Evolutionary conservation across 1,139 yeast species (phyloP).

Genomic region (Pichia kudriavzevii): DNA sequence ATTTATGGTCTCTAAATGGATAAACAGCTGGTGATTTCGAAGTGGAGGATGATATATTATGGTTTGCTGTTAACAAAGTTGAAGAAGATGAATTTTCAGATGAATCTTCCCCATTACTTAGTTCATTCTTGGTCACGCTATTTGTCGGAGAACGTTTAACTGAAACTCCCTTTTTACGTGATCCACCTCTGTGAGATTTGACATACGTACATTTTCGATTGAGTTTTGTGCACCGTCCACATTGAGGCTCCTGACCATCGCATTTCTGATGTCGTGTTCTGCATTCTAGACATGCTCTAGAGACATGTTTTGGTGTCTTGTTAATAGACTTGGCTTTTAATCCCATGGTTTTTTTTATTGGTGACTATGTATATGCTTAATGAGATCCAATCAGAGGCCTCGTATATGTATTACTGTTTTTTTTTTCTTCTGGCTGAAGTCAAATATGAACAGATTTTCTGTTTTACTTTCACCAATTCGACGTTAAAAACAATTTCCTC

Average conservation of each 20-base stretch:
- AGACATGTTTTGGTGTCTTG: slow-evolving; percentile 35
- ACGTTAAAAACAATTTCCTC: no score
- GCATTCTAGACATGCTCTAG: slow-evolving; percentile 43
- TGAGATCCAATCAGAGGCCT: no score
- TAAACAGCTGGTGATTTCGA: background rate
- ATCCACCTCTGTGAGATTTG: slow-evolving; percentile 44
- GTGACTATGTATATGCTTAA: no score
- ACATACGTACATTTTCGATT: slow-evolving; percentile 37
- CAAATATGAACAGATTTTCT: no score
- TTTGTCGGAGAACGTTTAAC: slow-evolving; percentile 15
- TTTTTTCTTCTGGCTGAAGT: no score
- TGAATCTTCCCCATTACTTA: background rate
- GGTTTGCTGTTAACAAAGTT: background rate
- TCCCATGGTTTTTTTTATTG: no score
- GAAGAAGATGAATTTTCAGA: background rate
- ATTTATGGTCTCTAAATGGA: slow-evolving; percentile 4
- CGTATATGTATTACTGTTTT: no score
- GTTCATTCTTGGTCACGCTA: background rate
- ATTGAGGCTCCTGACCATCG: slow-evolving; percentile 39
- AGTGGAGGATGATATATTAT: background rate
- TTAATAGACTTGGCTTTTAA: no score
- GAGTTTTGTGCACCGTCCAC: slow-evolving; percentile 33
- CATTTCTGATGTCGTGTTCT: slow-evolving; percentile 43
- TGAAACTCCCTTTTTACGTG: slow-evolving; percentile 39
- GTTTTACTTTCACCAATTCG: no score